Conservation (phyloP, 2,329 filamentous ascomycete genomes). For the Hypoxylon sp. region DNA sequence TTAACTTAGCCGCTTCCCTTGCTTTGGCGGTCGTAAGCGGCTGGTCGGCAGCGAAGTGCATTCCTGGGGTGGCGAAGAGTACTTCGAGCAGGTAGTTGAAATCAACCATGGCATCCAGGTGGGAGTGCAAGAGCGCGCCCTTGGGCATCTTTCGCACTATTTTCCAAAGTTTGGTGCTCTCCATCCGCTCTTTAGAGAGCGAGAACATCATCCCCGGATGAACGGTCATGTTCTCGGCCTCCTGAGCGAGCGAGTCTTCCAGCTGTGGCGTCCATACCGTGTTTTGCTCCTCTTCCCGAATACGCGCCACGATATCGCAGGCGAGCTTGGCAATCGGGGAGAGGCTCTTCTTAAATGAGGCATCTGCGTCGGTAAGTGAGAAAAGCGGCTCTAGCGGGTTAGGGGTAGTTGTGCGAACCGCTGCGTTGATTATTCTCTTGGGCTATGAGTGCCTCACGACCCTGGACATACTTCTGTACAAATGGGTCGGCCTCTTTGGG, state of each 20-base stretch:
- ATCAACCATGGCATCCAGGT: slow-evolving; percentile 92
- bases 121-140: slow-evolving; percentile 85
- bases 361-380: slow-evolving; percentile 62
- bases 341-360: slow-evolving; percentile 77
- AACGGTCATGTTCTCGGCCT: slow-evolving; percentile 70
- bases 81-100: slow-evolving; percentile 82
- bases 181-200: slow-evolving; percentile 86
- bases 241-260: slow-evolving; percentile 75
- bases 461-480: slow-evolving; percentile 83
- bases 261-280: slow-evolving; percentile 81
- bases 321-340: slow-evolving; percentile 84
- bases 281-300: slow-evolving; percentile 80
- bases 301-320: slow-evolving; percentile 81
- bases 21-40: slow-evolving; percentile 67
- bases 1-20: slow-evolving; percentile 66
- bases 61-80: slow-evolving; percentile 77
- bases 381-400: not conserved
- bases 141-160: slow-evolving; percentile 91
- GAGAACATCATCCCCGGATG: slow-evolving; percentile 96
- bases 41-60: slow-evolving; percentile 75
- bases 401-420: slow-evolving; percentile 63
- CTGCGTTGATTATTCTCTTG: slow-evolving; percentile 87
- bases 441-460: slow-evolving; percentile 79
- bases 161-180: slow-evolving; percentile 84
- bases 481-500: slow-evolving; percentile 76